These are phyloP conservation scores for Nematodospora anomalae DNA, from an alignment of 1,139 yeast species.

Conservation along the genomic window DNA sequence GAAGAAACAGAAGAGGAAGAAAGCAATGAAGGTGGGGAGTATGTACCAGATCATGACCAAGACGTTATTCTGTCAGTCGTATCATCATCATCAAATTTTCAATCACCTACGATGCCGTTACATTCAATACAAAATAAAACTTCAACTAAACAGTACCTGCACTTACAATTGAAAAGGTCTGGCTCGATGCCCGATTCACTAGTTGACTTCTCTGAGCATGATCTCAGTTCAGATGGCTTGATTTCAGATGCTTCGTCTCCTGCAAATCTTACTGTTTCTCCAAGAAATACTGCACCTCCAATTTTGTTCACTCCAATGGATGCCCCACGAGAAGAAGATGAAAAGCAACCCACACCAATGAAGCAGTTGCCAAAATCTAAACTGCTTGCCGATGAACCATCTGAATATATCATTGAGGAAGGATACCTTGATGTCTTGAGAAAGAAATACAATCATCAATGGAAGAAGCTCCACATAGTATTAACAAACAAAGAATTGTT, in stretches of 20 bases:
- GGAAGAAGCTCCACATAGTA: constrained; percentile 46
- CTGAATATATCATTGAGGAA: constrained; percentile 41
- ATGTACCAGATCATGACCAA: constrained; percentile 2
- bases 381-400: background rate
- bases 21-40: constrained; percentile 1
- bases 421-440: constrained; percentile 44
- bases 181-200: constrained; percentile 3
- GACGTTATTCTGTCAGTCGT: background rate
- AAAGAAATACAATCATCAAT: constrained; percentile 43
- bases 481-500: constrained; percentile 42
- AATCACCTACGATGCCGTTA: constrained; percentile 5
- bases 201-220: constrained; percentile 4
- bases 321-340: constrained; percentile 6
- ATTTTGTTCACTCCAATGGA: constrained; percentile 4
- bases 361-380: background rate
- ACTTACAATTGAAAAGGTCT: constrained; percentile 1
- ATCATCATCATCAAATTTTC: constrained; percentile 1
- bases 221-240: constrained; percentile 8
- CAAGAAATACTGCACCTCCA: background rate
- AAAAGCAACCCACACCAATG: constrained; percentile 2
- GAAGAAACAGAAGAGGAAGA: constrained; percentile 3
- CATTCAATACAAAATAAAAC: constrained; percentile 7
- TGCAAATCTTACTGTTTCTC: constrained; percentile 3
- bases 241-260: constrained; percentile 6
- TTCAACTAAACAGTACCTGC: background rate